These are phyloP conservation scores for Pholiota microspora DNA, from an alignment of 768 basidiomycete species.

Conservation along the genomic window DNA sequence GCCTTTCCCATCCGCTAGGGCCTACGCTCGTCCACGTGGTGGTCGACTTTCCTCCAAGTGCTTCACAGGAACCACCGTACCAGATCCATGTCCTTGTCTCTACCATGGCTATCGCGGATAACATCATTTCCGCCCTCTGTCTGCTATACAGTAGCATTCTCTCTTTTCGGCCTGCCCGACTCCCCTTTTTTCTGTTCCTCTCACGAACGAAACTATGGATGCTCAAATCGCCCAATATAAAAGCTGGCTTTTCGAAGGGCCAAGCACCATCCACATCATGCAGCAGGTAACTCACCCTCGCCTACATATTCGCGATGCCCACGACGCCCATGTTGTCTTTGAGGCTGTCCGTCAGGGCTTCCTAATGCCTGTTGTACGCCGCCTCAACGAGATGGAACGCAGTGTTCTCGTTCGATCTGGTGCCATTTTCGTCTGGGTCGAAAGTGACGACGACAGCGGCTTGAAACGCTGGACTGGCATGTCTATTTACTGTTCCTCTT, in stretches of 20 bases:
- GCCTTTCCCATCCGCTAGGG: conserved; percentile 22
- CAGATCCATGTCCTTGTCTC: conserved; percentile 31
- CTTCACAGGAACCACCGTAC: conserved; percentile 26
- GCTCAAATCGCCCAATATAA: conserved; percentile 19
- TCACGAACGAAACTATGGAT: conserved; percentile 27
- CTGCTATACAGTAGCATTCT: conserved; percentile 14
- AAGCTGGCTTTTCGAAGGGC: conserved; percentile 13
- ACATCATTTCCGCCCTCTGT: conserved; percentile 14
- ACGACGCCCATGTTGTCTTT: conserved; percentile 64
- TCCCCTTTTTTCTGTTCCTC: conserved; percentile 20
- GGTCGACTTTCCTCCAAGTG: conserved; percentile 22
- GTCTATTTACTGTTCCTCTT: neutral
- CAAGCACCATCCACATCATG: conserved; percentile 27
- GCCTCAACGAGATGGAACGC: conserved; percentile 62
- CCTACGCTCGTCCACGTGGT: conserved; percentile 22
- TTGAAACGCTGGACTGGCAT: conserved; percentile 65
- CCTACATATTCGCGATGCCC: conserved; percentile 63
- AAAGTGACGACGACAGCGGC: conserved; percentile 63
- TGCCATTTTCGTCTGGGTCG: conserved; percentile 69
- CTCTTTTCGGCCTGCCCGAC: conserved; percentile 16
- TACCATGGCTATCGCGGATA: conserved; percentile 25
- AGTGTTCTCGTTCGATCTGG: conserved; percentile 54
- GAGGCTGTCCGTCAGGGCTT: conserved; percentile 61
- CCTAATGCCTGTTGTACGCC: conserved; percentile 48
- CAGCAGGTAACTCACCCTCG: conserved; percentile 65